Evolutionary conservation across 495 filamentous ascomycete species (phyloP), one percentile per base, ranked within the genome.

Genomic region (Glarea lozoyensis): DNA sequence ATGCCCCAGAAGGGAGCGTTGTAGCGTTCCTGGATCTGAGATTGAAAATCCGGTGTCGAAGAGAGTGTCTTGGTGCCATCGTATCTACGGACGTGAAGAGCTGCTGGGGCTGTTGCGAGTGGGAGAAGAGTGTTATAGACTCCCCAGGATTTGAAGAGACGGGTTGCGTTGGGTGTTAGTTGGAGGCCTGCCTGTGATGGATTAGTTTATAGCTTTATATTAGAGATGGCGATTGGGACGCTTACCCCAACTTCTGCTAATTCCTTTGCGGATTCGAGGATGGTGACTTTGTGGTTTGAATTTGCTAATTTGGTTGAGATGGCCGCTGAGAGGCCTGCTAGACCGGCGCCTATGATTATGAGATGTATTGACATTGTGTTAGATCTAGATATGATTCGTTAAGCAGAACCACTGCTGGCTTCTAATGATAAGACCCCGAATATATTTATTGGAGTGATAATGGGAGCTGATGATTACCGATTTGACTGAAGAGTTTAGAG

Each of bases 1-100:
- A 78, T 45, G 42, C 70, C 68, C 62, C 60, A 69, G 57, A 75
- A 78, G 12, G 74, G 73, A 9, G 60, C 62, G 4, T 58, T 58
- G 46, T 76, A 75, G 15, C 58, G 62, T 11, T 62, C 52, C 17
- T 58, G 50, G 22, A 68, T 58, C 15, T 61, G 57, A 31, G 58
- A 53, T 43, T 74, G 59, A 35, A 78, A 72, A 10, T 52, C 24
- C 1, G 62, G 60, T 25, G 76, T 70, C 45, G 70, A 68, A 1
- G 72, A 70, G 15, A 82, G 67, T 6, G 76, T 53, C 10, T 59
- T 45, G 13, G 70, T 73, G 52, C 71, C 75, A 21, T 70, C 66
- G 52, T 76, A 80, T 4, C 73, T 70, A 50, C 73, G 75, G 33
- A 84, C 70, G 1, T 73, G 70, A 25, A 82, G 61, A 19, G 65